Conservation (phyloP, 495 filamentous ascomycete genomes). For the Elaphomyces granulatus region DNA sequence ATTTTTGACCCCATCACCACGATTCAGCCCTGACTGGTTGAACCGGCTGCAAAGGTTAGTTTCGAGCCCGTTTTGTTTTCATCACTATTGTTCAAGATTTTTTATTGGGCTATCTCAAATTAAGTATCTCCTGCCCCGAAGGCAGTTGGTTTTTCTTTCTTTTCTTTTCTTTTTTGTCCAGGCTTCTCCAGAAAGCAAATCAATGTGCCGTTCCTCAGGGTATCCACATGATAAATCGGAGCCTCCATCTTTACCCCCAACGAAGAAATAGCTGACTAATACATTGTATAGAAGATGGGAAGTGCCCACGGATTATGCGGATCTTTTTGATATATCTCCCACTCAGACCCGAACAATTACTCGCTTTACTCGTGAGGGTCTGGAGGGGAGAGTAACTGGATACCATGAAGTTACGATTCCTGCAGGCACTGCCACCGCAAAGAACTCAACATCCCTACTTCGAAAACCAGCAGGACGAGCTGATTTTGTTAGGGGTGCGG, state of each 20-base stretch:
- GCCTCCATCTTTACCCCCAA: too few species aligned
- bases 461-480: constrained; percentile 77
- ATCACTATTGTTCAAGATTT: too few species aligned
- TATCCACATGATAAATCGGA: too few species aligned
- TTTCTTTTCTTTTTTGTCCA: too few species aligned
- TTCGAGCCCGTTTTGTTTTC: neutral
- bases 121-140: too few species aligned
- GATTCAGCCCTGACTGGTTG: constrained; percentile 71
- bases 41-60: constrained; percentile 67
- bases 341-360: constrained; percentile 88
- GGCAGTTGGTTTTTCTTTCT: too few species aligned
- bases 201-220: too few species aligned
- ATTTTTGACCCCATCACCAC: constrained; percentile 61
- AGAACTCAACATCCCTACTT: constrained; percentile 85
- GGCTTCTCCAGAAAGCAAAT: too few species aligned
- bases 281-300: constrained; percentile 56
- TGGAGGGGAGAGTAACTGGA: constrained; percentile 85
- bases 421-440: constrained; percentile 78
- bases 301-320: constrained; percentile 53
- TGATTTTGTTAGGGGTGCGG: constrained; percentile 89
- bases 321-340: constrained; percentile 73
- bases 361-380: constrained; percentile 79
- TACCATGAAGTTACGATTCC: constrained; percentile 93
- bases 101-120: too few species aligned
- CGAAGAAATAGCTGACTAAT: too few species aligned